Conservation (phyloP, 306 rosid species). For the Lotus japonicus region DNA sequence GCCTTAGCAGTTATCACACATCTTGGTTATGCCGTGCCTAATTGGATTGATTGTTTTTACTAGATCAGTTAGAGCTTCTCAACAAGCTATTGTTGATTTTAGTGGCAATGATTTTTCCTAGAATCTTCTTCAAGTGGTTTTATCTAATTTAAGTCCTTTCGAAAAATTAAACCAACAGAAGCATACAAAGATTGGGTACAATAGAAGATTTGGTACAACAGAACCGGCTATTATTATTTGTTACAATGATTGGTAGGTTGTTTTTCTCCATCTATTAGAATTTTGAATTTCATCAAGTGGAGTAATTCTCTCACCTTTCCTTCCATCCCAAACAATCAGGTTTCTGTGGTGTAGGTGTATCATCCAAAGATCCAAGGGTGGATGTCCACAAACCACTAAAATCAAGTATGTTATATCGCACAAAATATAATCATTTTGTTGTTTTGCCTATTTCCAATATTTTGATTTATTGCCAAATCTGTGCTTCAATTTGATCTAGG, state of each 20-base stretch:
- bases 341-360: conserved; percentile 64
- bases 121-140: not conserved
- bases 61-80: not conserved
- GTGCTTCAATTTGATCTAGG: not conserved
- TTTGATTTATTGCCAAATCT: not conserved
- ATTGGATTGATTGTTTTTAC: not conserved
- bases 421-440: not conserved
- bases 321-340: conserved; percentile 30
- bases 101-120: not conserved
- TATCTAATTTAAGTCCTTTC: not conserved
- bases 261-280: conserved; percentile 1
- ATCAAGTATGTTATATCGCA: conserved; percentile 36
- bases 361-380: conserved; percentile 48
- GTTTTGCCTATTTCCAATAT: not conserved
- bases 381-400: conserved; percentile 54
- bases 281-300: not conserved
- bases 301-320: not conserved
- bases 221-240: conserved; percentile 63
- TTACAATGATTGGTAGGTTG: conserved; percentile 57
- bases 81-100: not conserved
- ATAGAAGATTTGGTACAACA: conserved; percentile 22
- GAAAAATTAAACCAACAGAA: not conserved
- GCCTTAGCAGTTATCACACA: too few relatives aligned
- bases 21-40: not conserved
- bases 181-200: not conserved